phyloP scores from a whole-genome alignment of 305 asterid genomes.

The Solanum chacoense region DNA sequence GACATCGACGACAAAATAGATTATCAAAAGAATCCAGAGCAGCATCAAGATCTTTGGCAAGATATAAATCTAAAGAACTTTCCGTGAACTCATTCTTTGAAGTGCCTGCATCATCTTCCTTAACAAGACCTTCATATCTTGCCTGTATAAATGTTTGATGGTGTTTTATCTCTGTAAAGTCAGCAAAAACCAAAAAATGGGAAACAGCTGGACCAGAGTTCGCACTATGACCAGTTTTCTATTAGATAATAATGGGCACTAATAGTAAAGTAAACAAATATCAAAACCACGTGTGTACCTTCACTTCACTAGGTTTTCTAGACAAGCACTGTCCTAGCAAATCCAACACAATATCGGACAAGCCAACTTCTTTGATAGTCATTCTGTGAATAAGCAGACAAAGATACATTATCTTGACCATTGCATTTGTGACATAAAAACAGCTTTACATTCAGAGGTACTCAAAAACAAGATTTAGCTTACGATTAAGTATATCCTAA shows the following conservation, averaged over 20 bases:
- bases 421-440: background rate
- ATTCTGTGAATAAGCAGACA: conserved; percentile 26
- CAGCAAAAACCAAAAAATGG: conserved; percentile 41
- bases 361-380: conserved; percentile 41
- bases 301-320: conserved; percentile 53
- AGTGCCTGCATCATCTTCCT: conserved; percentile 27
- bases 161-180: conserved; percentile 56
- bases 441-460: background rate
- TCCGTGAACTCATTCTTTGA: conserved; percentile 29
- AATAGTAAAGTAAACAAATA: conserved; percentile 7
- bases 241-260: conserved; percentile 9
- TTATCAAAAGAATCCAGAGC: conserved; percentile 83
- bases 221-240: conserved; percentile 39
- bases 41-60: conserved; percentile 73
- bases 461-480: background rate
- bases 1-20: conserved; percentile 80
- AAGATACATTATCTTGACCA: background rate
- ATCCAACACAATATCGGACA: conserved; percentile 42
- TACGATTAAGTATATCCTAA: background rate
- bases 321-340: conserved; percentile 46
- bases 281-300: conserved; percentile 33
- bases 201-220: conserved; percentile 59
- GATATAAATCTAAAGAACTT: conserved; percentile 50
- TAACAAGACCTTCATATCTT: conserved; percentile 57
- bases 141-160: conserved; percentile 74